Evolutionary conservation across 23 red algal species (phyloP).

Genomic region (Gracilaria domingensis): DNA sequence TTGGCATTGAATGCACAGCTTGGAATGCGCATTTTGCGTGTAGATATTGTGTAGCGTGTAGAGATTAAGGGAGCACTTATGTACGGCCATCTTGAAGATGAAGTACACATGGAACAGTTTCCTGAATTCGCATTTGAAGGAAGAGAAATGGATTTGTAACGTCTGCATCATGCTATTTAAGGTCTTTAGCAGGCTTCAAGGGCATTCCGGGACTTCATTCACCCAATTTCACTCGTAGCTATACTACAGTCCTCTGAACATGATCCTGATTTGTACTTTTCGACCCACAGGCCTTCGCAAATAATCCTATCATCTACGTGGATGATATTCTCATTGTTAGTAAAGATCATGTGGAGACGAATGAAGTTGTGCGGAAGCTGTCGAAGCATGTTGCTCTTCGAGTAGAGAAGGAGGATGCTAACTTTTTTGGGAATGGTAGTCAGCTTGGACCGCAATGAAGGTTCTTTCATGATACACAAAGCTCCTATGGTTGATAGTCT

Average conservation of each 20-base stretch:
- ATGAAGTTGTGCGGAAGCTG: background rate
- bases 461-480: conserved; percentile 4
- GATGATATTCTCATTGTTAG: conserved; percentile 42
- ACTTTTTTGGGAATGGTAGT: conserved; percentile 20
- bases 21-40: background rate
- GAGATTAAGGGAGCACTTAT: conserved; percentile 41
- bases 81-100: conserved; percentile 19
- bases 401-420: conserved; percentile 33
- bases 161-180: conserved; percentile 29
- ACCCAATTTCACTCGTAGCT: background rate
- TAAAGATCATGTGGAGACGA: background rate
- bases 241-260: background rate
- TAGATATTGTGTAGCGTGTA: conserved; percentile 29
- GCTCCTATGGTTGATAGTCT: conserved; percentile 11
- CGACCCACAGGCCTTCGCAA: background rate
- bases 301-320: conserved; percentile 18
- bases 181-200: conserved; percentile 52
- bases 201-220: background rate
- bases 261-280: conserved; percentile 39
- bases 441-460: background rate
- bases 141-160: background rate
- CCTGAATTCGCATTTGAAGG: background rate
- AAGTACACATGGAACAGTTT: conserved; percentile 27
- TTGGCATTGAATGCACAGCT: background rate
- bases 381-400: conserved; percentile 3